Percentiles rank a stretch among this genome's conserved stretches.
These are phyloP conservation scores for Capsicum baccatum DNA, from an alignment of 257 asterid genomes.

Conservation along the genomic window DNA sequence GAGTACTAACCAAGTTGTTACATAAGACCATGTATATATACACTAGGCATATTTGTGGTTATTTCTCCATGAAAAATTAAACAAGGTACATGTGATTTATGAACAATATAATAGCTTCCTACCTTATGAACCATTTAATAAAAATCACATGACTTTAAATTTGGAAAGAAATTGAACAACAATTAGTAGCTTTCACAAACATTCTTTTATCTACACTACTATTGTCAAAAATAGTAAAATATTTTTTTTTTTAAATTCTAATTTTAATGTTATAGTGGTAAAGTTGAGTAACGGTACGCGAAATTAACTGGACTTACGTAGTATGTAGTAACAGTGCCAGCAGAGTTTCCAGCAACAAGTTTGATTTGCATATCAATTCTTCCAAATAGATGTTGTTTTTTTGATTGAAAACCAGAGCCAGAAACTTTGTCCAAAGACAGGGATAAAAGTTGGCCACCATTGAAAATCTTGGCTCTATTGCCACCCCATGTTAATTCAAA, in stretches of 20 bases:
- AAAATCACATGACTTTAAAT: not conserved
- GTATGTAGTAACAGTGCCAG: conserved; percentile 73
- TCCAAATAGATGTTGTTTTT: conserved; percentile 61
- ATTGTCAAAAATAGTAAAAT: not conserved
- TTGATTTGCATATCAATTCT: conserved; percentile 72
- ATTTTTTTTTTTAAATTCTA: no score
- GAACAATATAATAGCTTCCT: not conserved
- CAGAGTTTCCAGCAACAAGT: conserved; percentile 71
- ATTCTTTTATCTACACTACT: not conserved
- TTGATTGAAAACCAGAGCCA: conserved; percentile 69
- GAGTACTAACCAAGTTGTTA: conserved; percentile 18
- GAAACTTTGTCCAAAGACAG: conserved; percentile 59
- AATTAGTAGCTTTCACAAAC: not conserved
- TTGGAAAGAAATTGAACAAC: not conserved
- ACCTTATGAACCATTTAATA: not conserved
- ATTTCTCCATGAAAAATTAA: not conserved
- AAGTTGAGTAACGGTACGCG: rapidly evolving
- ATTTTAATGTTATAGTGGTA: not conserved
- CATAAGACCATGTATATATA: not conserved
- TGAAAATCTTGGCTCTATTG: conserved; percentile 51
- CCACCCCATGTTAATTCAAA: conserved; percentile 66
- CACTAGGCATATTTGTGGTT: not conserved
- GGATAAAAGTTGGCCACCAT: conserved; percentile 59
- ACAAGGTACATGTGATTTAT: not conserved
- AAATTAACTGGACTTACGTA: conserved; percentile 42